Percentiles rank a stretch among this genome's conserved stretches.
Conservation (phyloP, 768 basidiomycete genomes). For the Agaricus subrufescens region DNA sequence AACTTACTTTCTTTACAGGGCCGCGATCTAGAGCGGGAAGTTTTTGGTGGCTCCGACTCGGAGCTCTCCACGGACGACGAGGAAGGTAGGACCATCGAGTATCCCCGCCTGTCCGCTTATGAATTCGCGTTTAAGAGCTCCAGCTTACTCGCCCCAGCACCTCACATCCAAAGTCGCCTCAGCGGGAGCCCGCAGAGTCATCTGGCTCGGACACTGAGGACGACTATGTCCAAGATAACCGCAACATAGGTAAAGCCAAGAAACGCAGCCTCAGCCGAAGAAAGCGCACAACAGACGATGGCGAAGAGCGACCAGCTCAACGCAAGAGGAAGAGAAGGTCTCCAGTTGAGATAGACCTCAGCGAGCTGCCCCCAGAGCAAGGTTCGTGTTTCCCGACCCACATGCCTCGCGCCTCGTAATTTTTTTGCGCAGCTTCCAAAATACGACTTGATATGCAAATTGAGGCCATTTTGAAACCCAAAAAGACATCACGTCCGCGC, state of each 20-base stretch:
- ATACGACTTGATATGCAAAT: conserved; percentile 77
- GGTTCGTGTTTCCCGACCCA: conserved; percentile 36
- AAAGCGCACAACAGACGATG: conserved; percentile 19
- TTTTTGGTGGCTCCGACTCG: conserved; percentile 82
- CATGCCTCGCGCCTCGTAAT: conserved; percentile 3
- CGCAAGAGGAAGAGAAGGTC: conserved; percentile 56
- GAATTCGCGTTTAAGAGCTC: background rate
- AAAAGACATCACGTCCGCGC: conserved; percentile 59
- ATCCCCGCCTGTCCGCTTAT: background rate
- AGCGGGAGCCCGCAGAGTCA: conserved; percentile 33
- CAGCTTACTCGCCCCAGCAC: conserved; percentile 34
- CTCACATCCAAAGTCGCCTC: conserved; percentile 18
- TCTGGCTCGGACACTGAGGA: conserved; percentile 44
- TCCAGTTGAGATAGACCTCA: conserved; percentile 60
- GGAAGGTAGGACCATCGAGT: conserved; percentile 32
- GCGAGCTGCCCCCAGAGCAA: conserved; percentile 71
- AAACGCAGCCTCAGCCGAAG: conserved; percentile 19
- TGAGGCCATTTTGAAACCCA: conserved; percentile 82
- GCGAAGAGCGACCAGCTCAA: conserved; percentile 27
- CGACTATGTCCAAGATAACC: conserved; percentile 41
- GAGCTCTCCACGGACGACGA: conserved; percentile 80
- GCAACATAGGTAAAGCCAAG: conserved; percentile 25
- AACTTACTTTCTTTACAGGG: conserved; percentile 11
- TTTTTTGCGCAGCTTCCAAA: conserved; percentile 55
- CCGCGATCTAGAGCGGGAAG: conserved; percentile 56